These are phyloP conservation scores for Sclerotinia subarctica DNA, from an alignment of 2,329 filamentous ascomycete species.

Conservation along the genomic window DNA sequence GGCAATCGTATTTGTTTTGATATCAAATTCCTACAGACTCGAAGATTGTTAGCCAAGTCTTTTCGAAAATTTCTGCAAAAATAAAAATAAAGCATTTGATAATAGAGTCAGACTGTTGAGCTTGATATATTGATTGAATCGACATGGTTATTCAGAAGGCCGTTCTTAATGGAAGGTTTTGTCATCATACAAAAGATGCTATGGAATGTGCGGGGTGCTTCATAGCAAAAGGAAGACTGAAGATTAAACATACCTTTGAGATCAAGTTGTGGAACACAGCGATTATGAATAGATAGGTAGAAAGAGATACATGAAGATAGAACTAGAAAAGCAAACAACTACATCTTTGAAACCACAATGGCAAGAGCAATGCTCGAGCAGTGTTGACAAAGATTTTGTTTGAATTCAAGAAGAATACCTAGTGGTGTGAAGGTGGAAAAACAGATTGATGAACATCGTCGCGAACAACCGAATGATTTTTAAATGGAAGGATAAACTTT, in stretches of 20 bases:
- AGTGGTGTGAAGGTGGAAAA: not conserved
- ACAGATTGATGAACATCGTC: too few relatives aligned
- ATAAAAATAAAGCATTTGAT: not conserved
- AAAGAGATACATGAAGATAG: not conserved
- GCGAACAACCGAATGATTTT: not conserved
- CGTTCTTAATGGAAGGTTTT: slow-evolving; percentile 57
- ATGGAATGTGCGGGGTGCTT: slow-evolving; percentile 1
- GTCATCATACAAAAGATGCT: slow-evolving; percentile 50
- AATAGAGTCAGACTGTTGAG: slow-evolving; percentile 58
- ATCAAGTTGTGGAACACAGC: not conserved
- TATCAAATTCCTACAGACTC: not conserved
- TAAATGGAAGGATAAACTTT: slow-evolving; percentile 10
- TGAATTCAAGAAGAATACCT: not conserved
- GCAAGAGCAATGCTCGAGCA: not conserved
- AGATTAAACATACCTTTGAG: slow-evolving; percentile 8
- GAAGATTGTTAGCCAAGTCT: slow-evolving; percentile 14
- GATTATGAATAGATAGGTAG: not conserved
- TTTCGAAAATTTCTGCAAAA: not conserved
- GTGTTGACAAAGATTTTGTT: not conserved
- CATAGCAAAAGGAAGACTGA: slow-evolving; percentile 5
- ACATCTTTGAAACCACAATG: not conserved
- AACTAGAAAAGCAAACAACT: not conserved
- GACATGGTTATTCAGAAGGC: slow-evolving; percentile 62
- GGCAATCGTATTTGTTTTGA: not conserved
- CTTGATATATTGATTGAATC: slow-evolving; percentile 55